Percentiles rank a stretch among this genome's conserved stretches.
Evolutionary conservation across 2,329 filamentous ascomycete genomes (phyloP).

Genomic region (Diaporthe vexans): DNA sequence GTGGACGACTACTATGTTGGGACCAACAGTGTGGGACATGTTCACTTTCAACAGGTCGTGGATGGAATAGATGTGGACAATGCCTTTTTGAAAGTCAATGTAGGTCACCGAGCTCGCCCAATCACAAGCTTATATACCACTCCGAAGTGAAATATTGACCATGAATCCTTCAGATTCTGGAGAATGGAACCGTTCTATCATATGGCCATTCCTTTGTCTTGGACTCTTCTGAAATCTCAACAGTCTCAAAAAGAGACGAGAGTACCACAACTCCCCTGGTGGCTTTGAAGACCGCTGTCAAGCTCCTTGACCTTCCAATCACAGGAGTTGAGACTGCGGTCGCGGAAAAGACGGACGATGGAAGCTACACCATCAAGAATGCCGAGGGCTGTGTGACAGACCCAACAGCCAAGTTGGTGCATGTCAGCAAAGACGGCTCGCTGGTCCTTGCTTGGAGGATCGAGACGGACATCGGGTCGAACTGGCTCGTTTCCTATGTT

Average conservation of each 20-base stretch:
- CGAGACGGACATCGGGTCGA: background rate
- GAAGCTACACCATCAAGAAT: background rate
- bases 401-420: background rate
- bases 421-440: background rate
- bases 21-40: background rate
- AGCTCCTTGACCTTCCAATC: background rate
- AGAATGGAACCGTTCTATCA: background rate
- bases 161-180: background rate
- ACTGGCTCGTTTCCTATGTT: slow-evolving; percentile 3
- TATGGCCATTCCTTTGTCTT: background rate
- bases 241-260: background rate
- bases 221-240: background rate
- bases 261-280: background rate
- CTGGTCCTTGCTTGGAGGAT: background rate
- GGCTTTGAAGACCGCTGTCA: background rate
- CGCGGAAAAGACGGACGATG: background rate
- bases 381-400: background rate
- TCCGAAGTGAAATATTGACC: background rate
- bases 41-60: background rate
- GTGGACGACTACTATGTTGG: background rate
- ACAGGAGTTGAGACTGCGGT: too few species aligned
- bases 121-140: background rate
- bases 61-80: slow-evolving; percentile 1
- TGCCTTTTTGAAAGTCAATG: slow-evolving; percentile 4
- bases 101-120: background rate